Base-by-base conservation (phyloP, 2,329 filamentous ascomycete species). In the Colletotrichum tabaci region DNA sequence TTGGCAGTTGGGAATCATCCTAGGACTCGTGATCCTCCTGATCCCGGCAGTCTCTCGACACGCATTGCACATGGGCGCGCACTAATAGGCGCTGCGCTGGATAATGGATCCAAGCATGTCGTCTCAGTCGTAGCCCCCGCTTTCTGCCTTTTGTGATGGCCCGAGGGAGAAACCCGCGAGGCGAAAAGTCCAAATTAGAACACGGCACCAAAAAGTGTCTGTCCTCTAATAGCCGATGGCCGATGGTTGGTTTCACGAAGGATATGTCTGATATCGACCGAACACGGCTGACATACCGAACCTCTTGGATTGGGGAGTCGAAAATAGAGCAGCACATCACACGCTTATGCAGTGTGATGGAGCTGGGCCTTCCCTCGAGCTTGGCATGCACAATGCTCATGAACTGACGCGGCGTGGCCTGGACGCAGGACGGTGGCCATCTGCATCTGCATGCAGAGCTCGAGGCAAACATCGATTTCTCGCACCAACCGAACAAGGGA, bases 311-410 rank as follows among this genome's bases (percentile, higher is more conserved):
- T 35, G 61, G 38, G 3, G 5, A 8, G 61, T 40, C 30, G 35
- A 35, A 63, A 63, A 63, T 63, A 63, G 61, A 63, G n/a, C n/a
- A 30, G 15, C 7, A 2, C 26, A 23, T 23, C 46, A 21, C 35
- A 13, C 61, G 61, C 61, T 63, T 63, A 63, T 63, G 61, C 61
- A 55, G 18, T 55, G 49, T 53, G 49, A 63, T 21, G 30, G 49
- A 23, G 15, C 30, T 44, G 47, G 23, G 30, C 30, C 30, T 6
- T 6, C 21, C 35, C 35, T 44, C 10, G 21, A 35, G 23, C 61
- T 63, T 46, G 38, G 49, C 61, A 63, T 44, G 38, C 49, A 35
- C 21, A 12, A 18, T n/a, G 30, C 23, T 18, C 6, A 16, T 16
- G 16, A 13, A n/a, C 16, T n/a, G 8, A 13, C 38, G 49, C 38